Conservation (phyloP, 805 yeast genomes). For the Candida oleophila region DNA sequence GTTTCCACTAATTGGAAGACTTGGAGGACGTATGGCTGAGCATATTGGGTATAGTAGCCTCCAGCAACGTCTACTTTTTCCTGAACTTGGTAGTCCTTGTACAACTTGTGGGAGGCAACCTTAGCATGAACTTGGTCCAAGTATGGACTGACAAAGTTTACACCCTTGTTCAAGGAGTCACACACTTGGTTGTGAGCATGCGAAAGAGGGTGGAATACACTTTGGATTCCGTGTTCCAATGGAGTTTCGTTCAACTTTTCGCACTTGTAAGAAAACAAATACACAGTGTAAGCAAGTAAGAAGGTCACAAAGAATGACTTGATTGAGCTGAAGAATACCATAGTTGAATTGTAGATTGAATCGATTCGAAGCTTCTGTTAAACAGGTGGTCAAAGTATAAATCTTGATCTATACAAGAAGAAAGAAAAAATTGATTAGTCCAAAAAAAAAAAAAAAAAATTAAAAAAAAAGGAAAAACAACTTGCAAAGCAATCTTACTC, state of each 20-base stretch:
- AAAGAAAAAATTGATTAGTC: no score
- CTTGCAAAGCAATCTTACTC: neutral
- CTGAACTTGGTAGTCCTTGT: slow-evolving; percentile 30
- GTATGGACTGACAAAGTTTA: slow-evolving; percentile 30
- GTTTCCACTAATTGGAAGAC: slow-evolving; percentile 33
- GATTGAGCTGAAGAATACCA: slow-evolving; percentile 16
- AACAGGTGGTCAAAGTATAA: no score
- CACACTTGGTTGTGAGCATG: slow-evolving; percentile 37
- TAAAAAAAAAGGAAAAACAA: no score
- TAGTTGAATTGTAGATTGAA: slow-evolving; percentile 6
- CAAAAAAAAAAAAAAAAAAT: no score
- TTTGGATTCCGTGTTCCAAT: slow-evolving; percentile 28
- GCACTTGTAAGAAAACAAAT: slow-evolving; percentile 42
- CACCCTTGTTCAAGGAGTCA: slow-evolving; percentile 29
- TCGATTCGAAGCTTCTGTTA: no score
- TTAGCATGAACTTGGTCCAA: slow-evolving; percentile 21
- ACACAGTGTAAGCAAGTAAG: slow-evolving; percentile 28
- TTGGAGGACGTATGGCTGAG: slow-evolving; percentile 30
- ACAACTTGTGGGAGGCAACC: slow-evolving; percentile 36
- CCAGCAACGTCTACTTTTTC: slow-evolving; percentile 24
- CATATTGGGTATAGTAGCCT: slow-evolving; percentile 21
- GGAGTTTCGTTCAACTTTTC: slow-evolving; percentile 25
- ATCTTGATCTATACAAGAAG: no score
- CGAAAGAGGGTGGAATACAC: slow-evolving; percentile 37
- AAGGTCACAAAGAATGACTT: slow-evolving; percentile 21